A percentile compares a stretch with the other conserved stretches of the same genome.
Evolutionary conservation across 495 filamentous ascomycete genomes (phyloP).

Genomic region (Hyaloscypha hepaticicola): DNA sequence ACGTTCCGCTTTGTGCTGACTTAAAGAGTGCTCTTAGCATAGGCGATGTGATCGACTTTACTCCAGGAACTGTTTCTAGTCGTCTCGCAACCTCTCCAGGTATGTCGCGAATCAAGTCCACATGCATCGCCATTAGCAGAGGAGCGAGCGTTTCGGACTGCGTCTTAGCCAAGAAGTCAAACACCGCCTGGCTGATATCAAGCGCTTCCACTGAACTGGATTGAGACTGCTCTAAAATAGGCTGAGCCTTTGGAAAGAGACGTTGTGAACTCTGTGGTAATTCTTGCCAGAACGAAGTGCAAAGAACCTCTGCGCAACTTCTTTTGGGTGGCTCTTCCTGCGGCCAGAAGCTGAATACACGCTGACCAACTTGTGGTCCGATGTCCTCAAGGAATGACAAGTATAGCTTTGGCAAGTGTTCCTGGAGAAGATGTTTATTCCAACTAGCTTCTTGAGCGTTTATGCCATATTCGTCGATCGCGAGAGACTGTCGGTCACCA

Average conservation of each 20-base stretch:
- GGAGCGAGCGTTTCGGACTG: slow-evolving; percentile 17
- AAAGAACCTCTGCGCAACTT: slow-evolving; percentile 19
- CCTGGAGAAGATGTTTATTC: slow-evolving; percentile 42
- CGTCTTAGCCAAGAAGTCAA: slow-evolving; percentile 9
- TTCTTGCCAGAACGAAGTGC: slow-evolving; percentile 16
- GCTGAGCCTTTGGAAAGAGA: slow-evolving; percentile 27
- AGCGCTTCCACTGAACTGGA: slow-evolving; percentile 1
- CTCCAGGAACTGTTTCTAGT: slow-evolving; percentile 4
- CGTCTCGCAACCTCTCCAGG: slow-evolving; percentile 10
- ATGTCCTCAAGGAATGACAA: slow-evolving; percentile 35
- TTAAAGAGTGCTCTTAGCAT: slow-evolving; percentile 25
- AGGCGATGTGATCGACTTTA: slow-evolving; percentile 1
- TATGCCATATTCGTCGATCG: slow-evolving; percentile 30
- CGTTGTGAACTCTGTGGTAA: slow-evolving; percentile 13
- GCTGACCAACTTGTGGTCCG: slow-evolving; percentile 23
- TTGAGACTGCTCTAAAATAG: not conserved
- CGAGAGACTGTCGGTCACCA: slow-evolving; percentile 38
- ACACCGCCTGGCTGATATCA: slow-evolving; percentile 19
- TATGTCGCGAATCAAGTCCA: slow-evolving; percentile 19
- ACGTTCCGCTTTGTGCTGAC: slow-evolving; percentile 12
- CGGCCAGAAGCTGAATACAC: slow-evolving; percentile 41
- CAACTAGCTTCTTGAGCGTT: slow-evolving; percentile 31
- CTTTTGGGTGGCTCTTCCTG: slow-evolving; percentile 26
- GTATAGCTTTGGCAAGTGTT: slow-evolving; percentile 37
- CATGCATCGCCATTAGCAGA: slow-evolving; percentile 13